Conservation (phyloP, 2,329 filamentous ascomycete species). For the Blastomyces gilchristii region DNA sequence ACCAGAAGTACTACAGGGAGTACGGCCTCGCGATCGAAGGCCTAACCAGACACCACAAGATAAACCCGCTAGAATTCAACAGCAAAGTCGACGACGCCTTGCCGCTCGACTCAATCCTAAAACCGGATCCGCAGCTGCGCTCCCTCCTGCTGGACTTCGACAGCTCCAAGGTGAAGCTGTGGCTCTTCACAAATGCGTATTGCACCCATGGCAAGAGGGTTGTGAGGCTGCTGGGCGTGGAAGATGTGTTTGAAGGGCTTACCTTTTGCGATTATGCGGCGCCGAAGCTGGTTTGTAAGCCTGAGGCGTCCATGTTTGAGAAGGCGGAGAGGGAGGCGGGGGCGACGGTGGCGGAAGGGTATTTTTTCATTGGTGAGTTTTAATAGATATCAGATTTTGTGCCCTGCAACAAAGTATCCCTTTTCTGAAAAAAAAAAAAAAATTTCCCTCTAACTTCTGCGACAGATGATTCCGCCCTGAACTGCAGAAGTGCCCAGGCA, state of each 20-base stretch:
- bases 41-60: slow-evolving; percentile 84
- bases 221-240: slow-evolving; percentile 66
- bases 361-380: slow-evolving; percentile 80
- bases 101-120: slow-evolving; percentile 74
- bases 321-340: slow-evolving; percentile 80
- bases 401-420: slow-evolving; percentile 2
- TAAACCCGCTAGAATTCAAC: slow-evolving; percentile 93
- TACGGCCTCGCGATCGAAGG: slow-evolving; percentile 98
- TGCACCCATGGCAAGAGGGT: slow-evolving; percentile 77
- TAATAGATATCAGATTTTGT: too few species aligned
- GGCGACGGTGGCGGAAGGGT: slow-evolving; percentile 49
- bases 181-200: slow-evolving; percentile 96
- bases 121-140: slow-evolving; percentile 64
- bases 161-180: slow-evolving; percentile 68
- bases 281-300: slow-evolving; percentile 74
- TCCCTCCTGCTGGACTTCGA: slow-evolving; percentile 74
- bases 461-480: slow-evolving; percentile 74
- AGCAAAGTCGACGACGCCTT: slow-evolving; percentile 87
- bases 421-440: not conserved
- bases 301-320: slow-evolving; percentile 66
- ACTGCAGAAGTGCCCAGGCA: slow-evolving; percentile 64
- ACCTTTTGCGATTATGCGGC: slow-evolving; percentile 85
- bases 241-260: slow-evolving; percentile 86
- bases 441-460: not conserved
- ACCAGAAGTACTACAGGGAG: slow-evolving; percentile 85